These are phyloP conservation scores for Chytriomyces sp. DNA, from an alignment of 192 early-diverging fungal genomes.

Conservation along the genomic window DNA sequence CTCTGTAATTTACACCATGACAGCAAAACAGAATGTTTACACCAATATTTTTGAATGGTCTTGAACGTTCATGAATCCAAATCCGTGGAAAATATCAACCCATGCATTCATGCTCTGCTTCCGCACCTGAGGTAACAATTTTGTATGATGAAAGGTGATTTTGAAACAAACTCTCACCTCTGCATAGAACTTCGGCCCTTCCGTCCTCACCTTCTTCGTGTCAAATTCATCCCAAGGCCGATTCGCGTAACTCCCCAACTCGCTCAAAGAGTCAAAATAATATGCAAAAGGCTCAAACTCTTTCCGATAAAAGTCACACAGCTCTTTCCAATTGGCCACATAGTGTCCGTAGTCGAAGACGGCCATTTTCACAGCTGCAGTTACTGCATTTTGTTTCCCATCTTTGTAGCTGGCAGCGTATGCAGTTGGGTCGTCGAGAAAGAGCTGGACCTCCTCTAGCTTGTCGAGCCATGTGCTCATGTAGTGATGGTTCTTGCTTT, in stretches of 20 bases:
- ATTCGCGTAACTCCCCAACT: conserved; percentile 5
- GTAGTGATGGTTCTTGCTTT: conserved; percentile 25
- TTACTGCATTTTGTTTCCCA: neutral
- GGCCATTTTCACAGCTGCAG: neutral
- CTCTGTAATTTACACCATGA: too few species aligned
- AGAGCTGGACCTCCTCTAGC: neutral
- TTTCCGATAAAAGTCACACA: conserved; percentile 20
- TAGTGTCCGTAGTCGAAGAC: neutral
- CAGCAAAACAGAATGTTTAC: too few species aligned
- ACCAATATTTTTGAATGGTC: too few species aligned
- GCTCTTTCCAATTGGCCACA: conserved; percentile 10
- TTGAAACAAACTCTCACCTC: too few species aligned
- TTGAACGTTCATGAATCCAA: too few species aligned
- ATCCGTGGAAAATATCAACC: neutral
- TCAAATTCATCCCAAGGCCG: conserved; percentile 8
- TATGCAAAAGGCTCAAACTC: conserved; percentile 31
- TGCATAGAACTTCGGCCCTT: conserved; percentile 10
- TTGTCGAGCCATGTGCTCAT: conserved; percentile 19
- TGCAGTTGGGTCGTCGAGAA: neutral
- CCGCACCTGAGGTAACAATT: too few species aligned
- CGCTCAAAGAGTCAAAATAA: conserved; percentile 25
- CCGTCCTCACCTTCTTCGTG: conserved; percentile 9
- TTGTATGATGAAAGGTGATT: too few species aligned
- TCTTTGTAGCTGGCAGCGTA: neutral
- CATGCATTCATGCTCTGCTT: conserved; percentile 4